phyloP scores from a whole-genome alignment of 768 basidiomycete genomes.

The Amanita pseudoporphyria region DNA sequence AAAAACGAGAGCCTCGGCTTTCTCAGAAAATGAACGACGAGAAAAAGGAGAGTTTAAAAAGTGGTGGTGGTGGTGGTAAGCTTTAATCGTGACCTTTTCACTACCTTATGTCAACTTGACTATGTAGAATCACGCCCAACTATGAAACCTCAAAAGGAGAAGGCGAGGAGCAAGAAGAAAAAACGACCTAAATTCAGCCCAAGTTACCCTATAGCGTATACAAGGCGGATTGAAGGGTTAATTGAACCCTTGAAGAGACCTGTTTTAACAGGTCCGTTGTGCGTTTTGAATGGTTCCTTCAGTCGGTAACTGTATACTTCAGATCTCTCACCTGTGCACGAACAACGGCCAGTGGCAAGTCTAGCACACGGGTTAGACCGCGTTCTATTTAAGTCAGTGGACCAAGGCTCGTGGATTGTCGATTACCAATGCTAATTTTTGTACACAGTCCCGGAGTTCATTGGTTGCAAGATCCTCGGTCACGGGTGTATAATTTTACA shows the following conservation, averaged over 20 bases:
- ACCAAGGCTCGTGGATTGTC: neutral
- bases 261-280: conserved; percentile 32
- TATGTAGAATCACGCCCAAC: neutral
- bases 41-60: conserved; percentile 2
- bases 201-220: conserved; percentile 12
- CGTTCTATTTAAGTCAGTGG: conserved; percentile 65
- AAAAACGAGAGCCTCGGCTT: neutral
- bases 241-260: conserved; percentile 14
- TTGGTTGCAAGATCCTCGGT: conserved; percentile 80
- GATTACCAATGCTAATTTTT: conserved; percentile 4
- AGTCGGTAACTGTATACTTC: neutral
- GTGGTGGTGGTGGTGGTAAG: conserved; percentile 16
- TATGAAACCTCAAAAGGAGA: neutral
- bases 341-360: conserved; percentile 41
- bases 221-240: conserved; percentile 26
- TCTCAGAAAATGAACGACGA: neutral
- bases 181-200: neutral
- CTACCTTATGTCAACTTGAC: neutral
- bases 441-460: conserved; percentile 80
- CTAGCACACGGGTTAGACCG: conserved; percentile 59
- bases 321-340: conserved; percentile 33
- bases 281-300: neutral
- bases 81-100: neutral
- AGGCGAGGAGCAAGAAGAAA: neutral
- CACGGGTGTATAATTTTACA: conserved; percentile 78